Evolutionary conservation across 2,329 filamentous ascomycete species (phyloP).

Genomic region (Alternaria sp.): DNA sequence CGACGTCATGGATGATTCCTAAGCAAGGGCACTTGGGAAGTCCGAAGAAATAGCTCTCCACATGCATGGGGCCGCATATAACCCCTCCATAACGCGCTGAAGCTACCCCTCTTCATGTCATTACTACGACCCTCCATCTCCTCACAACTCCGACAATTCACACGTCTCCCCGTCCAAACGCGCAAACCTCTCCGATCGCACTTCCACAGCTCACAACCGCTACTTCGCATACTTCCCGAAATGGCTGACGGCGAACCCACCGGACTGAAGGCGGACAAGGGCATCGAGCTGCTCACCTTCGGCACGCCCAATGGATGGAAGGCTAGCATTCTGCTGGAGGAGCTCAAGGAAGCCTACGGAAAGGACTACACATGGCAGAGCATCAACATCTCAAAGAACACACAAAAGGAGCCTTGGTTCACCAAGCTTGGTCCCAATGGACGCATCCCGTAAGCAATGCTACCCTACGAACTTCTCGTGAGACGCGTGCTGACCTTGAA

Average conservation of each 20-base stretch:
- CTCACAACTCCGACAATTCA: slow-evolving; percentile 20
- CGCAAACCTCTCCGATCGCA: slow-evolving; percentile 14
- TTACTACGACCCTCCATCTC: slow-evolving; percentile 21
- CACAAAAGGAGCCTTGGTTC: slow-evolving; percentile 73
- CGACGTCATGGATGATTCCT: slow-evolving; percentile 20
- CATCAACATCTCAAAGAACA: slow-evolving; percentile 65
- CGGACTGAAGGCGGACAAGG: slow-evolving; percentile 66
- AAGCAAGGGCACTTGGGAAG: slow-evolving; percentile 5
- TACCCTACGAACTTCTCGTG: neutral
- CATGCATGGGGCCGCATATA: slow-evolving; percentile 17
- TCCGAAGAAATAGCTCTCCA: neutral
- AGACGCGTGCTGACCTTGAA: neutral
- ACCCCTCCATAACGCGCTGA: slow-evolving; percentile 29
- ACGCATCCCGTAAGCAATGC: slow-evolving; percentile 57
- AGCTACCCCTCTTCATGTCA: slow-evolving; percentile 24
- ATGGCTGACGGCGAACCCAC: slow-evolving; percentile 53
- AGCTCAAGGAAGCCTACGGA: slow-evolving; percentile 70
- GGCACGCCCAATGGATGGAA: slow-evolving; percentile 61
- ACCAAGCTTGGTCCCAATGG: slow-evolving; percentile 68
- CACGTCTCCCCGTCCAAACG: slow-evolving; percentile 17
- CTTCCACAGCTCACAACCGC: slow-evolving; percentile 28
- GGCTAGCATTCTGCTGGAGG: slow-evolving; percentile 67
- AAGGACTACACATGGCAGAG: slow-evolving; percentile 63
- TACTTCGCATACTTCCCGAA: slow-evolving; percentile 21
- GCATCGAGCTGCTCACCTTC: slow-evolving; percentile 69